These are phyloP conservation scores for Sarocladiaceae sp. DNA, from an alignment of 2,329 filamentous ascomycete genomes.

Conservation along the genomic window DNA sequence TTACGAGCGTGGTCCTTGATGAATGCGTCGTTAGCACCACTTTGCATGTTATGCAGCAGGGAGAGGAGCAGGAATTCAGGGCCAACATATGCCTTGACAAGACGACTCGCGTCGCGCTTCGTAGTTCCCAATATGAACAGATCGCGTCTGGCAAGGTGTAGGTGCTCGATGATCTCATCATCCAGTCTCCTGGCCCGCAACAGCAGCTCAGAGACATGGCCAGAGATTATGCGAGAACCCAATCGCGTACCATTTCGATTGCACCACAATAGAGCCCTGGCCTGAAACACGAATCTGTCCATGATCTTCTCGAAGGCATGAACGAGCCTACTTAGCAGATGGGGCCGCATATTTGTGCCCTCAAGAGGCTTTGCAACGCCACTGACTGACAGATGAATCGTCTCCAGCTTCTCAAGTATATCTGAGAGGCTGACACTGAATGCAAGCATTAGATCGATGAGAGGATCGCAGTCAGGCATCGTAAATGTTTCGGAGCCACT, in stretches of 20 bases:
- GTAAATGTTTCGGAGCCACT: neutral
- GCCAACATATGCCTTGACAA: conserved; percentile 11
- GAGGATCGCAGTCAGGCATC: neutral
- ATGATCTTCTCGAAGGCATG: conserved; percentile 16
- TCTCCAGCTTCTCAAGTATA: neutral
- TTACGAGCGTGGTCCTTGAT: neutral
- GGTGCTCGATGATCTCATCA: neutral
- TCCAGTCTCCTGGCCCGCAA: neutral
- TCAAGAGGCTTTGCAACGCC: neutral
- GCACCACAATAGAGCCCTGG: conserved; percentile 12
- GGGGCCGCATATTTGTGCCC: conserved; percentile 6
- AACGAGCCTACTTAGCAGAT: conserved; percentile 15
- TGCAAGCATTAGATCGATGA: too few species aligned
- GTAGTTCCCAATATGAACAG: conserved; percentile 15
- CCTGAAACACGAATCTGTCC: conserved; percentile 11
- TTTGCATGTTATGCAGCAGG: conserved; percentile 7
- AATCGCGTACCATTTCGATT: conserved; percentile 1
- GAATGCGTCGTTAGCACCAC: neutral
- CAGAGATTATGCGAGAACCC: too few species aligned
- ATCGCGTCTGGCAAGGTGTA: conserved; percentile 15
- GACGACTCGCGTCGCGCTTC: conserved; percentile 9
- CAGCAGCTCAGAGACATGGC: neutral
- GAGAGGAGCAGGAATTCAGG: conserved; percentile 13
- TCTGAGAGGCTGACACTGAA: neutral
- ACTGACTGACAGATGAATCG: neutral